phyloP scores from a whole-genome alignment of 2,329 filamentous ascomycete genomes.

The Coniochaeta hoffmannii region DNA sequence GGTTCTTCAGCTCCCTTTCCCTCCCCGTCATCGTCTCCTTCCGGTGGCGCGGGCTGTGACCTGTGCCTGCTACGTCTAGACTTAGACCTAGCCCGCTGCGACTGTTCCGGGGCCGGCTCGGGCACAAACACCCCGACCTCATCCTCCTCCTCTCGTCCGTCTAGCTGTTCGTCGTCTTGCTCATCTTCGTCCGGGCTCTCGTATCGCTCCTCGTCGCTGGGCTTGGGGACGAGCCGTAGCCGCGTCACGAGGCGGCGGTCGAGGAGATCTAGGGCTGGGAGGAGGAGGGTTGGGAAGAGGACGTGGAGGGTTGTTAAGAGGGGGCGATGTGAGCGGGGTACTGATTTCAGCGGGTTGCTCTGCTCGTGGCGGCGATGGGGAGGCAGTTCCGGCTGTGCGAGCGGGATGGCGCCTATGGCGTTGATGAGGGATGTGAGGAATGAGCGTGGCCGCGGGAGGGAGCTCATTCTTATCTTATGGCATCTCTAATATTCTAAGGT shows the following conservation, averaged over 20 bases:
- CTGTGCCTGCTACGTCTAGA: background rate
- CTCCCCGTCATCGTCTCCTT: background rate
- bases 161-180: background rate
- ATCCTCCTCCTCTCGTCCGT: background rate
- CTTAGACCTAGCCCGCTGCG: too few species aligned
- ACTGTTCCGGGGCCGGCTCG: background rate
- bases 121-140: background rate
- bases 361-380: conserved; percentile 4
- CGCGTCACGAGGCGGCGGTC: conserved; percentile 68
- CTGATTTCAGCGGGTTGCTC: conserved; percentile 26
- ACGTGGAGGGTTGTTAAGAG: conserved; percentile 76
- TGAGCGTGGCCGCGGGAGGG: conserved; percentile 25
- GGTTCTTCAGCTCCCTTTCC: background rate
- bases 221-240: conserved; percentile 23
- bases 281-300: conserved; percentile 71
- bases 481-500: too few species aligned
- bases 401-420: conserved; percentile 27
- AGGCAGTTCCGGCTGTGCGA: conserved; percentile 9
- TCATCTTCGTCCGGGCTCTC: background rate
- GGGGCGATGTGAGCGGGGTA: conserved; percentile 34
- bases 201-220: background rate
- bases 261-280: conserved; percentile 81
- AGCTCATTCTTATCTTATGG: conserved; percentile 2
- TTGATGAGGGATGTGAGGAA: conserved; percentile 43
- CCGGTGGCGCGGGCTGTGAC: background rate